These are phyloP conservation scores for Penicillium sp. DNA, from an alignment of 2,329 filamentous ascomycete species.

Conservation along the genomic window DNA sequence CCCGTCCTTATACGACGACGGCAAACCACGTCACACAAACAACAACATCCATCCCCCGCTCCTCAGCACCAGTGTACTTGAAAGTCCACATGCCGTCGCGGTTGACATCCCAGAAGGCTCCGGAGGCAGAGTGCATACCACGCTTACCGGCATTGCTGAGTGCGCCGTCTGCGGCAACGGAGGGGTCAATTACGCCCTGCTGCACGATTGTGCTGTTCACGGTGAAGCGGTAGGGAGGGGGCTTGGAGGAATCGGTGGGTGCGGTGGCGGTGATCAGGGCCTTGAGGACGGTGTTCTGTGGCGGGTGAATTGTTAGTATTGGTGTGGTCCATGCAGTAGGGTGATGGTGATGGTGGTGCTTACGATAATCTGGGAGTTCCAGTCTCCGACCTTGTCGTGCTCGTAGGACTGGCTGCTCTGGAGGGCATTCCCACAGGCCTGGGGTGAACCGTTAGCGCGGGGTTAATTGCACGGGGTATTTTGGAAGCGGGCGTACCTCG, in stretches of 20 bases:
- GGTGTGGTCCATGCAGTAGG: background rate
- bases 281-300: conserved; percentile 42
- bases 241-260: conserved; percentile 33
- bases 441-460: conserved; percentile 13
- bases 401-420: conserved; percentile 76
- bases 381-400: conserved; percentile 76
- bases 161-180: conserved; percentile 56
- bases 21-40: conserved; percentile 50
- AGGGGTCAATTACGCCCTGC: conserved; percentile 61
- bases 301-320: background rate
- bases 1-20: conserved; percentile 28
- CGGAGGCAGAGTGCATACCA: conserved; percentile 58
- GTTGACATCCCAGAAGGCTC: conserved; percentile 52
- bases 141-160: conserved; percentile 70
- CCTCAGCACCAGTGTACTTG: conserved; percentile 49
- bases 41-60: conserved; percentile 49
- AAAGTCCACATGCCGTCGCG: conserved; percentile 55
- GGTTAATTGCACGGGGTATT: background rate
- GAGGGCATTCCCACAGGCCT: conserved; percentile 83
- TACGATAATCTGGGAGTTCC: conserved; percentile 94
- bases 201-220: conserved; percentile 99
- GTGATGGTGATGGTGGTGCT: conserved; percentile 31
- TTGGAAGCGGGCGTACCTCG: conserved; percentile 58
- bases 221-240: conserved; percentile 81
- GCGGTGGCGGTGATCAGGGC: conserved; percentile 44